Evolutionary conservation across 2,329 filamentous ascomycete species (phyloP), one percentile per base, ranked within the genome.

Genomic region (Cercospora zeina): DNA sequence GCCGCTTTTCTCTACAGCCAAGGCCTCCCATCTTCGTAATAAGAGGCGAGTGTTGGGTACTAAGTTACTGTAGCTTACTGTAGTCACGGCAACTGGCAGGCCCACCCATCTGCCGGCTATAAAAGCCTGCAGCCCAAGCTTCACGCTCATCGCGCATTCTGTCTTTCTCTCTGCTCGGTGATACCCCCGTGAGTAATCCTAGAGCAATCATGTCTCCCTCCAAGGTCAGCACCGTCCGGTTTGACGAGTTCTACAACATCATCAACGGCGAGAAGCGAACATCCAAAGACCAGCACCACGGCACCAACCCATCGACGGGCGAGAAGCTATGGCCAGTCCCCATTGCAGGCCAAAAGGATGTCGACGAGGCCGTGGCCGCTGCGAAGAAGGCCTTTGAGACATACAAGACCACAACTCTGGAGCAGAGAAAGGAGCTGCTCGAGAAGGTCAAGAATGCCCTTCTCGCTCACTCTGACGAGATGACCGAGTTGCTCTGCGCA

Each of bases 121-220:
- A 62, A 62, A 54, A 58, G 33, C n/a, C 34, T 27, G 24, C 24
- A 55, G 53, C 47, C 47, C 47, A 51, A 33, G 47, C 47, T 30
- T 30, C 24, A 31, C 47, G 13, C 14, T 16, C 8, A 10, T 24
- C 47, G 10, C 47, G 21, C 47, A 21, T 33, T 51, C 14, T 31
- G 47, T 31, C 34, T 56, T 34, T 47, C 27, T 27, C 19, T 19
- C 47, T 57, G 37, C 39, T 47, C n/a, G 9, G 33, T 39, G 34
- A 45, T 47, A 47, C 16, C 27, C 36, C 11, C n/a, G n/a, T 16
- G 21, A 45, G 21, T 37, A 33, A 31, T 19, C 6, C 31, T 33
- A 62, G 49, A 49, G 55, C 60, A 55, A 77, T 58, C 67, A 81
- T 80, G 79, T 79, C 78, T 74, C 77, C 78, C 34, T 76, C 75